A percentile compares a stretch with the other conserved stretches of the same genome.
Evolutionary conservation across 345 rosid genomes (phyloP).

Genomic region (Eucalyptus caleyi): DNA sequence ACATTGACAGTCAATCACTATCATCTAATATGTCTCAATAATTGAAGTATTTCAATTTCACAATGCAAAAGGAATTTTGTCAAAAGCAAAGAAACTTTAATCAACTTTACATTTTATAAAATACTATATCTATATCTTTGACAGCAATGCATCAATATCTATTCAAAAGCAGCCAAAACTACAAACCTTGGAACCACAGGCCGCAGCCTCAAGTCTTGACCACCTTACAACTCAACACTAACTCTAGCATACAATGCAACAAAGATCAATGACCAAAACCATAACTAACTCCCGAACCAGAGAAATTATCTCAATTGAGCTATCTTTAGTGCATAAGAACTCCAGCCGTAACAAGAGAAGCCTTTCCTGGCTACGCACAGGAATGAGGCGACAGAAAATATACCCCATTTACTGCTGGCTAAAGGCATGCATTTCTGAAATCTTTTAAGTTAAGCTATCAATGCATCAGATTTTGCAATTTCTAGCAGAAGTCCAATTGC

Average conservation of each 20-base stretch:
- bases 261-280: background rate
- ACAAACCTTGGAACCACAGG: background rate
- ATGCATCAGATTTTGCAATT: background rate
- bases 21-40: background rate
- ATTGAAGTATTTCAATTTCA: background rate
- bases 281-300: background rate
- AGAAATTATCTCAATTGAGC: background rate
- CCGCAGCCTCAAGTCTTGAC: background rate
- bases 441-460: background rate
- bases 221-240: background rate
- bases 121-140: background rate
- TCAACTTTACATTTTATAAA: background rate
- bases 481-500: background rate
- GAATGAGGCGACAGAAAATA: background rate
- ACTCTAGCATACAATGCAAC: background rate
- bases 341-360: background rate
- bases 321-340: background rate
- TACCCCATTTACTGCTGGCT: background rate
- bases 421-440: background rate
- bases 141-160: background rate
- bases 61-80: background rate
- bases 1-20: background rate
- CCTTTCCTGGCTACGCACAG: background rate
- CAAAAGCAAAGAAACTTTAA: background rate
- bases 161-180: background rate